Evolutionary conservation across 257 asterid genomes (phyloP).

Genomic region (Pogostemon cablin): DNA sequence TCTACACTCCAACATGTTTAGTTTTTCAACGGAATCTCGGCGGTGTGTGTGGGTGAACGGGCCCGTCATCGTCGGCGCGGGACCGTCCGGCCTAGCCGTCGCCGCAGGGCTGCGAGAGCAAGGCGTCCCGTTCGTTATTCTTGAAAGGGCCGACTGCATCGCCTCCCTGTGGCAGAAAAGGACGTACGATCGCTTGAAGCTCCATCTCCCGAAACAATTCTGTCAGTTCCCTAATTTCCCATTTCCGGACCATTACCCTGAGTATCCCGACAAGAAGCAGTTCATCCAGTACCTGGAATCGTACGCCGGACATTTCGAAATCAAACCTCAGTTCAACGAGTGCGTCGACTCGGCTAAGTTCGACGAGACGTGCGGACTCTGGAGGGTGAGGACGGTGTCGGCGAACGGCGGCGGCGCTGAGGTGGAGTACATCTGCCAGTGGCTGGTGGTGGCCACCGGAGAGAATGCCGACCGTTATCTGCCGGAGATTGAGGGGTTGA

Average conservation of each 20-base stretch:
- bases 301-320: conserved; percentile 45
- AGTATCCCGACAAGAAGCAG: conserved; percentile 57
- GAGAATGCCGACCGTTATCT: conserved; percentile 65
- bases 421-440: conserved; percentile 72
- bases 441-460: conserved; percentile 77
- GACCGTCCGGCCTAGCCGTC: conserved; percentile 86
- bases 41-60: conserved; percentile 68
- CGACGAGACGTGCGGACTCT: conserved; percentile 53
- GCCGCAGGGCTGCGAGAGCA: conserved; percentile 72
- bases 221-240: conserved; percentile 67
- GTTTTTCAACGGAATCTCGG: conserved; percentile 35
- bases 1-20: conserved; percentile 38
- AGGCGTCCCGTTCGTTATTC: conserved; percentile 67
- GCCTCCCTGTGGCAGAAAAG: conserved; percentile 86
- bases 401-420: conserved; percentile 15
- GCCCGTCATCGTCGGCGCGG: conserved; percentile 71
- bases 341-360: conserved; percentile 59
- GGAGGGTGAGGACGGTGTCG: conserved; percentile 56
- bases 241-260: conserved; percentile 62
- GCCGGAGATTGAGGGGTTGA: conserved; percentile 65
- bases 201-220: conserved; percentile 77
- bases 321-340: conserved; percentile 60
- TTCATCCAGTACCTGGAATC: conserved; percentile 63
- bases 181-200: conserved; percentile 79
- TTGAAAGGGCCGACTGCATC: conserved; percentile 79